A percentile compares a stretch with the other conserved stretches of the same genome.
Conservation (phyloP, 2,329 filamentous ascomycete species). For the Fusarium newnesense region DNA sequence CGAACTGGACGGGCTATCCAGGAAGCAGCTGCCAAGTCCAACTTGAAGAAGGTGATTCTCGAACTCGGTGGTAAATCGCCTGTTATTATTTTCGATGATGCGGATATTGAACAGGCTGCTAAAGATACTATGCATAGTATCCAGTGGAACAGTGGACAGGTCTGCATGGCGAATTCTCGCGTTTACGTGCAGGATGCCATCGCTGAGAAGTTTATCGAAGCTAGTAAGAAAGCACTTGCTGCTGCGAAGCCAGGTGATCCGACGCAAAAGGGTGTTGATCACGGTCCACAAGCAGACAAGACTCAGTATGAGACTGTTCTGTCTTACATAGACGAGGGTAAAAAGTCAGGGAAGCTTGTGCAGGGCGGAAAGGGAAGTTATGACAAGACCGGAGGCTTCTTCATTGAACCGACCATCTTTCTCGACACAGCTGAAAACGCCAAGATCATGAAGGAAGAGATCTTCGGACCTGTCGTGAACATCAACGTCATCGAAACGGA, state of each 20-base stretch:
- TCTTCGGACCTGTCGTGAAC: slow-evolving; percentile 72
- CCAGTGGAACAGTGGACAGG: slow-evolving; percentile 65
- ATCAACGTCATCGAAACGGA: slow-evolving; percentile 58
- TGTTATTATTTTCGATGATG: slow-evolving; percentile 71
- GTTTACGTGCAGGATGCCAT: slow-evolving; percentile 66
- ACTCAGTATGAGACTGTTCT: slow-evolving; percentile 24
- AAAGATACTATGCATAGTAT: slow-evolving; percentile 59
- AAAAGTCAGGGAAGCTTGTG: slow-evolving; percentile 3
- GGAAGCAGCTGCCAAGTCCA: slow-evolving; percentile 73
- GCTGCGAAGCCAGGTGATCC: slow-evolving; percentile 18
- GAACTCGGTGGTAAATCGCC: slow-evolving; percentile 77
- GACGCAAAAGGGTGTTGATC: background rate
- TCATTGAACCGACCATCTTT: slow-evolving; percentile 34
- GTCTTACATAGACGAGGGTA: slow-evolving; percentile 28
- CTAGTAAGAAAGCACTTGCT: slow-evolving; percentile 10
- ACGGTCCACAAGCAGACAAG: slow-evolving; percentile 29
- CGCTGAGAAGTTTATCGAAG: slow-evolving; percentile 42
- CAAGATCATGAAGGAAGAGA: slow-evolving; percentile 67
- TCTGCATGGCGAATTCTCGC: slow-evolving; percentile 68
- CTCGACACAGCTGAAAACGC: slow-evolving; percentile 41
- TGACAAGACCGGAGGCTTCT: slow-evolving; percentile 19
- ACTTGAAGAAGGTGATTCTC: slow-evolving; percentile 72
- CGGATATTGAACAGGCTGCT: slow-evolving; percentile 49
- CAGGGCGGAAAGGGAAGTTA: slow-evolving; percentile 23
- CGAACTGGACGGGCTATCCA: slow-evolving; percentile 77